Base-by-base conservation (phyloP, 768 basidiomycete genomes). In the Harrya chromipes region DNA sequence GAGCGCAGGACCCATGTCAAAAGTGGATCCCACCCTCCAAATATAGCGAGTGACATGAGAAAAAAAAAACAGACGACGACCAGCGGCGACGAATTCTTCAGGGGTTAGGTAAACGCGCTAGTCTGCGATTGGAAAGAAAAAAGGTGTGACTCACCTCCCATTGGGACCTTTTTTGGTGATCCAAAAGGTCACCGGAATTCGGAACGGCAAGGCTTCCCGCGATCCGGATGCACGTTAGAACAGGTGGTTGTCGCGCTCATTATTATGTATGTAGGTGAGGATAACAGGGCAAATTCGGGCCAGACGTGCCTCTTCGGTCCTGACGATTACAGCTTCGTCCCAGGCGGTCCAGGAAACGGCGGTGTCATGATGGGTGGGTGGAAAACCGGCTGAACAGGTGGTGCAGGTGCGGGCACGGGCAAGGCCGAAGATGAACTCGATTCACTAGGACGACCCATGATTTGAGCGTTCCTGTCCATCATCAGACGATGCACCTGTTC, bases 401-500 rank as follows among this genome's bases (percentile, higher is more conserved):
- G 52, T 26, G 31, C 41, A 1, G 63, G 62, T 2, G 53, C 53
- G 46, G 64, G 57, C 4, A 62, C 56, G 26, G 63, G 54, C 14
- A 46, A 24, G 24, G 50, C 47, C n/a, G 36, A 47, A 10, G 43
- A 36, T 21, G 56, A 45, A 23, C 52, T 50, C 19, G 47, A 39
- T 34, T 69, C 70, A n/a, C 59, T 58, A 33, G 65, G 58, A 29
- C 78, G 70, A 41, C 79, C 78, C 23, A 76, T 79, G 43, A 79
- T 69, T 54, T 78, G 78, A 14, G 78, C 78, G 67, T 84, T 86
- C 50, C 84, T 74, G 36, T 87, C 85, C 82, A 87, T 82, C 84
- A 89, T 84, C 53, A 89, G 78, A 40, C 78, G 75, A 59, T 88
- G 86, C 46, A 83, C 64, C 80, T 83, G 59, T 49, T 47, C 37